These are phyloP conservation scores for Hypoxylon cercidicola DNA, from an alignment of 495 filamentous ascomycete species.

Conservation along the genomic window DNA sequence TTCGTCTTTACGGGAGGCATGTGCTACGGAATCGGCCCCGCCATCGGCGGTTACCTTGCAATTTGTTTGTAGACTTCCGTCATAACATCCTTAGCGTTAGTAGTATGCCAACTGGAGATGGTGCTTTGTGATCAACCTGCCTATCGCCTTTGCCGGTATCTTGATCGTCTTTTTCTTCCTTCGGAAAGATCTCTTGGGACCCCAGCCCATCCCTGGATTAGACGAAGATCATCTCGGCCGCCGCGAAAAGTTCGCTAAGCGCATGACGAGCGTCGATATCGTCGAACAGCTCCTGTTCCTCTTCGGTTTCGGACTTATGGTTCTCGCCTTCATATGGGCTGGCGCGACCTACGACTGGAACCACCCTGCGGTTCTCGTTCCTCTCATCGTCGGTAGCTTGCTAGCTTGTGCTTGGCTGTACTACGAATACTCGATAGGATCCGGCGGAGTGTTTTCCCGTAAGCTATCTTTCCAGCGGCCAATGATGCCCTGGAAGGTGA, in stretches of 20 bases:
- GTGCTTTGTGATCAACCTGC: conserved; percentile 68
- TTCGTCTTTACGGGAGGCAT: conserved; percentile 63
- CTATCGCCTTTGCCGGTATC: conserved; percentile 54
- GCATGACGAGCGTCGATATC: conserved; percentile 64
- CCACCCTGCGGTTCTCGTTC: conserved; percentile 60
- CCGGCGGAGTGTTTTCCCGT: conserved; percentile 53
- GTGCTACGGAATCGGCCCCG: conserved; percentile 64
- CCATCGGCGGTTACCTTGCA: conserved; percentile 58
- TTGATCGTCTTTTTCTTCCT: conserved; percentile 55
- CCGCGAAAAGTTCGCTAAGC: conserved; percentile 39
- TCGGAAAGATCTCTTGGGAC: conserved; percentile 50
- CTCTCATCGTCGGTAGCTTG: conserved; percentile 61
- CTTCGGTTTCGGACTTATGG: conserved; percentile 66
- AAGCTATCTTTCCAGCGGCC: conserved; percentile 60
- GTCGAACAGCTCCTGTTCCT: conserved; percentile 67
- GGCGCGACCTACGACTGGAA: conserved; percentile 66
- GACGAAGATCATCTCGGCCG: conserved; percentile 30
- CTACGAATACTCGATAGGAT: conserved; percentile 67
- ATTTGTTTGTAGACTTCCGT: no score
- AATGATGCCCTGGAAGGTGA: conserved; percentile 67
- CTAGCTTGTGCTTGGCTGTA: conserved; percentile 58
- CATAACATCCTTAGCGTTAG: no score
- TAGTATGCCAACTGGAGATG: conserved; percentile 67
- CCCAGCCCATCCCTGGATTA: conserved; percentile 47
- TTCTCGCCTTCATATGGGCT: conserved; percentile 69